Conservation (phyloP, 2,329 filamentous ascomycete species). For the Colletotrichum trifolii region DNA sequence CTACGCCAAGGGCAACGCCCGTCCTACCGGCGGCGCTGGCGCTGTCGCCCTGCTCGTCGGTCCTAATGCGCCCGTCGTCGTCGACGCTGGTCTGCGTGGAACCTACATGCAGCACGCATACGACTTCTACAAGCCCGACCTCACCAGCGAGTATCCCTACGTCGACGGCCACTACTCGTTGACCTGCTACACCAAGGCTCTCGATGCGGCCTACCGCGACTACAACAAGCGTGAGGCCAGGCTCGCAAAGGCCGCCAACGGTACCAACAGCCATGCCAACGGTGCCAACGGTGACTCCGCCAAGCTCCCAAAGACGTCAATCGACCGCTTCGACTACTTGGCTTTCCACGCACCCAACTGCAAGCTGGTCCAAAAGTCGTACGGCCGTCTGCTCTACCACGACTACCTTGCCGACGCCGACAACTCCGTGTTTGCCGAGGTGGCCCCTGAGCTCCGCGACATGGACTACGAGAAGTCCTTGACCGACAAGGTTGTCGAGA, state of each 20-base stretch:
- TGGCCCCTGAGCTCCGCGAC: constrained; percentile 79
- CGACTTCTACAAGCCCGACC: constrained; percentile 91
- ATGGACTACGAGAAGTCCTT: constrained; percentile 84
- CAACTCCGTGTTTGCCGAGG: constrained; percentile 75
- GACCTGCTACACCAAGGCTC: constrained; percentile 83
- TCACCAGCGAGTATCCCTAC: constrained; percentile 87
- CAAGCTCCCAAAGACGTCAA: constrained; percentile 64
- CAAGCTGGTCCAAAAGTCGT: constrained; percentile 89
- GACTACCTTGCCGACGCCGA: constrained; percentile 81
- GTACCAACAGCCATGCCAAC: constrained; percentile 63
- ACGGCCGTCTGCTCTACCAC: constrained; percentile 85
- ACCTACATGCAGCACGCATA: constrained; percentile 87
- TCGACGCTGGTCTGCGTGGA: constrained; percentile 83
- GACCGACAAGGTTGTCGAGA: constrained; percentile 85
- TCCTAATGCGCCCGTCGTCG: constrained; percentile 79
- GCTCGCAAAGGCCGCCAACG: constrained; percentile 66
- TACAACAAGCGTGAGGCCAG: constrained; percentile 80
- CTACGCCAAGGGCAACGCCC: constrained; percentile 85
- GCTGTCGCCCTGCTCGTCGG: constrained; percentile 83
- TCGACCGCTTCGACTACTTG: constrained; percentile 88
- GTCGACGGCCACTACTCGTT: constrained; percentile 87
- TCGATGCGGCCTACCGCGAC: constrained; percentile 83
- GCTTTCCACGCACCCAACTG: constrained; percentile 87
- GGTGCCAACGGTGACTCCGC: constrained; percentile 40
- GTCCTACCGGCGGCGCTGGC: constrained; percentile 84